Conservation (phyloP, 116 monocot species). For the Cymodocea nodosa region DNA sequence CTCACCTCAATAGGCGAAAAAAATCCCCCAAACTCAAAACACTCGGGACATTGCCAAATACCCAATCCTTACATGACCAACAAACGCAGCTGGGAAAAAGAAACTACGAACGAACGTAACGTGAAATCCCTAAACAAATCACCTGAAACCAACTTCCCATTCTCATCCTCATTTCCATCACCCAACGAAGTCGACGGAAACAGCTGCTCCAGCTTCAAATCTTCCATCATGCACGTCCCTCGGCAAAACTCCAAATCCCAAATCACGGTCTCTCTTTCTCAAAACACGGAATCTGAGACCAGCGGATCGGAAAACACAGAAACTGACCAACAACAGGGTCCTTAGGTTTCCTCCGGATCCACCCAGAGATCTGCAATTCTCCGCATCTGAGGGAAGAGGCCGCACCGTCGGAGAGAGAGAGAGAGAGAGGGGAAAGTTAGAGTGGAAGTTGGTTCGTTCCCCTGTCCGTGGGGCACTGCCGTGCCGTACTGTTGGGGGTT, state of each 20-base stretch:
- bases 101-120: background rate
- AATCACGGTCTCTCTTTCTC: background rate
- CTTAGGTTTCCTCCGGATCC: too few species aligned
- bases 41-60: too few species aligned
- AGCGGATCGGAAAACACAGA: background rate
- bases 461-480: too few species aligned
- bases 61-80: background rate
- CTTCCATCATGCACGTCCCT: background rate
- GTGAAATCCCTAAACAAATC: background rate
- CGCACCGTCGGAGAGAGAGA: too few species aligned
- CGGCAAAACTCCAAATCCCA: background rate
- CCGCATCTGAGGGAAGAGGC: too few species aligned
- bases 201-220: background rate
- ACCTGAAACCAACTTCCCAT: slow-evolving; percentile 4
- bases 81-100: background rate
- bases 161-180: background rate
- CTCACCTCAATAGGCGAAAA: too few species aligned
- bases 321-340: too few species aligned
- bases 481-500: too few species aligned
- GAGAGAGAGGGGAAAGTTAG: too few species aligned
- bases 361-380: too few species aligned
- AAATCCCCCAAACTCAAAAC: too few species aligned
- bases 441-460: too few species aligned
- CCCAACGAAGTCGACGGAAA: background rate
- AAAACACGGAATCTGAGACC: background rate